Evolutionary conservation across 345 rosid species (phyloP), one percentile per base, ranked within the genome.

Genomic region (Eutrema heterophyllum): DNA sequence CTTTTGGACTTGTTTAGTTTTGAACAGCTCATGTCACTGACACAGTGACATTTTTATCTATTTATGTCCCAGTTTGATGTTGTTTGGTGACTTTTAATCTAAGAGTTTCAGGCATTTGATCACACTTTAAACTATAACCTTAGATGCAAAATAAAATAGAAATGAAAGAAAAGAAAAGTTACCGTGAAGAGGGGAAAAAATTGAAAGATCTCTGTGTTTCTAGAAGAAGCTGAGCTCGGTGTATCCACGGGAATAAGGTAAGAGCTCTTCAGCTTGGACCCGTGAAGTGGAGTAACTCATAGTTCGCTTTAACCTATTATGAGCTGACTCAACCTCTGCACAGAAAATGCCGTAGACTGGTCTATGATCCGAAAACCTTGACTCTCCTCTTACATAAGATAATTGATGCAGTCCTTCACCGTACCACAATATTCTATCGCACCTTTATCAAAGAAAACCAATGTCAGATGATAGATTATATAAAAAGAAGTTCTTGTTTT

Each of bases 201-300:
- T 33, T 43, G 43, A 21, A 14, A 41, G 1, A 43, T 30, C n/a
- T 33, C 1, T 61, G 40, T 57, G 59, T 53, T 51, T 1, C 65
- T 85, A 95, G 77, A 95, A 95, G 70, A 95, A 95, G 93, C 84
- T 95, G 50, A 95, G 87, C 67, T 95, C 99, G 2, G 99, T 95
- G 80, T 88, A 95, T 56, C 99, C 98, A 68, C 87, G 98, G 0
- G 97, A 84, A 74, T 87, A 92, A 32, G 98, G 98, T 68, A 88
- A 83, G 53, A 95, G 92, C 84, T 95, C 99, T 84, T 95, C 99
- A 6, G 88, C 96, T 79, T 89, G 93, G 76, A 94, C 81, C 62
- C 96, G 83, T 48, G 98, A 87, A 79, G 86, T 79, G 38, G 96
- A 85, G 81, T 86, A 83, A 80, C 97, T 95, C 79, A 24, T 85